Evolutionary conservation across 1,139 yeast species (phyloP), one percentile per base, ranked within the genome.

Genomic region (Candida sp.): DNA sequence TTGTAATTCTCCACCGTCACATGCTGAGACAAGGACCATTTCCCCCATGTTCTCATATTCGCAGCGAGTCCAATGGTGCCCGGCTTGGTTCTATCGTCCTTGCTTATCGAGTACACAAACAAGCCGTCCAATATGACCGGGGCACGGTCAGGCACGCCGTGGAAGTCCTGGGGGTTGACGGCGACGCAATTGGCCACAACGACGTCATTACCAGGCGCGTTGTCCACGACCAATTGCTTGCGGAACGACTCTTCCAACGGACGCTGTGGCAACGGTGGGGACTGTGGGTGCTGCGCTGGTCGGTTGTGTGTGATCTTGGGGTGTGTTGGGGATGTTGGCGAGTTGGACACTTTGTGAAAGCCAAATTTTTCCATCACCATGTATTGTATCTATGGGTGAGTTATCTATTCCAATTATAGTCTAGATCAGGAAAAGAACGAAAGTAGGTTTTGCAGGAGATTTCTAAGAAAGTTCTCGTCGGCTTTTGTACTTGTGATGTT

Each of bases 11-110:
- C 84, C n/a, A 86, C 90, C n/a, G 77, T 66, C 23, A 90, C 84
- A 11, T 74, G 75, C 63, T 90, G 94, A 49, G 85, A 86, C 47
- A 89, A 73, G 0, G 97, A 88, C 88, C 96, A 86, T 34, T 86
- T 88, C 30, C 94, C 96, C 98, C 98, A 94, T 49, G 85, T 84
- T 66, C 99, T 83, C 67, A 90, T 93, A 50, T 90, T 83, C 5
- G 93, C 97, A 41, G 96, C 92, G 49, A 91, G 79, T 0, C 98
- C 99, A 49, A 93, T 71, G 17, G 82, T 72, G 8, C 96, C 96
- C 0, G 91, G 90, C 30, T 78, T 73, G 41, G 85, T 72, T 7
- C 73, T 72, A 2, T 85, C 78, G 52, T 83, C 84, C 60, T 80
- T 85, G 5, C 86, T 83, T 4, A 93, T 86, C 7, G 75, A 63